These are phyloP conservation scores for Beauveria scarabaeidicola DNA, from an alignment of 2,329 filamentous ascomycete genomes.

Conservation along the genomic window DNA sequence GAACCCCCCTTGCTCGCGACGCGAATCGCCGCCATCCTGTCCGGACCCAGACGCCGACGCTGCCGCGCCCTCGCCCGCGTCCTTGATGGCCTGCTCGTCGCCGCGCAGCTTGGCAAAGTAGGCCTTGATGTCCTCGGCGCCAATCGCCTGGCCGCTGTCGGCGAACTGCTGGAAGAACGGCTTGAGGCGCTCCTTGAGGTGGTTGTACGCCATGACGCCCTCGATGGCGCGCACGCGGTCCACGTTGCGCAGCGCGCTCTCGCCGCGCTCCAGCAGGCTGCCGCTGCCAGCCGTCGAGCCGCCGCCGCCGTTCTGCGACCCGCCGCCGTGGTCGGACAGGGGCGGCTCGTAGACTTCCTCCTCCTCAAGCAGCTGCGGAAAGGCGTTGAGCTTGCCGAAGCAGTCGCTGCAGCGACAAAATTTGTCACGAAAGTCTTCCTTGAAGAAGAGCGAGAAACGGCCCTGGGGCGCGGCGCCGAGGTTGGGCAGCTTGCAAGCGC, in stretches of 20 bases:
- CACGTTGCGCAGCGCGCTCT: slow-evolving; percentile 83
- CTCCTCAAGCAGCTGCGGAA: slow-evolving; percentile 82
- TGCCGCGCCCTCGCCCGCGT: slow-evolving; percentile 47
- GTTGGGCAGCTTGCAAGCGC: slow-evolving; percentile 49
- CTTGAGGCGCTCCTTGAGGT: slow-evolving; percentile 92
- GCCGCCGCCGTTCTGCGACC: slow-evolving; percentile 22
- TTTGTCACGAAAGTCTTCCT: slow-evolving; percentile 66
- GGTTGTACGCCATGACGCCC: slow-evolving; percentile 96
- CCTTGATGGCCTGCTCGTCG: slow-evolving; percentile 65
- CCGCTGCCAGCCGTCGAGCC: slow-evolving; percentile 62
- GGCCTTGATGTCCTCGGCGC: slow-evolving; percentile 90
- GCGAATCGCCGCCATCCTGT: slow-evolving; percentile 24
- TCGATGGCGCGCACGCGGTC: slow-evolving; percentile 91
- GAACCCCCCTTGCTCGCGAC: slow-evolving; percentile 47
- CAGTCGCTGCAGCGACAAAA: slow-evolving; percentile 79
- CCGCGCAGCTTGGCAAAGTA: slow-evolving; percentile 94
- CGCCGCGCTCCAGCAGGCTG: slow-evolving; percentile 81
- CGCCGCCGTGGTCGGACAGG: slow-evolving; percentile 57
- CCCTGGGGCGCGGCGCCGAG: slow-evolving; percentile 49
- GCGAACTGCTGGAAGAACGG: slow-evolving; percentile 90
- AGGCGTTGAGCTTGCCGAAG: slow-evolving; percentile 60
- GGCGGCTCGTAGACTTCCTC: slow-evolving; percentile 93
- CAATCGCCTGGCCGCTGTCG: slow-evolving; percentile 78
- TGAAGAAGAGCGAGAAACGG: slow-evolving; percentile 75
- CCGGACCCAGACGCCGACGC: slow-evolving; percentile 27